A percentile compares a stretch with the other conserved stretches of the same genome.
Conservation (phyloP, 78 protist genomes). For the Tieghemostelium lacteum region DNA sequence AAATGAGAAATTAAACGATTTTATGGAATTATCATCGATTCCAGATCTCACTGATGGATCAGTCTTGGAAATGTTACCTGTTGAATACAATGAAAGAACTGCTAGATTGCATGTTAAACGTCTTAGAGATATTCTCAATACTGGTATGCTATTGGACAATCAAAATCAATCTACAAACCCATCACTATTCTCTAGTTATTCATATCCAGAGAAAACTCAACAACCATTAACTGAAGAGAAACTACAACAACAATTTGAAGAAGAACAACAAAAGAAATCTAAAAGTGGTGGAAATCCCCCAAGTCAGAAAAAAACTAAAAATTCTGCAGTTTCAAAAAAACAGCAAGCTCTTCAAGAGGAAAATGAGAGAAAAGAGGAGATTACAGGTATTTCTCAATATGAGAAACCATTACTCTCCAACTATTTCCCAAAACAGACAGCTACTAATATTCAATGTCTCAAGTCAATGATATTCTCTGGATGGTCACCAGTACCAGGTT, state of each 20-base stretch:
- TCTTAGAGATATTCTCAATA: slow-evolving; percentile 38
- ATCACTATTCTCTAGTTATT: slow-evolving; percentile 1
- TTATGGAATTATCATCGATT: slow-evolving; percentile 11
- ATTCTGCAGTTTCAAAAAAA: neutral
- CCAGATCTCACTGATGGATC: slow-evolving; percentile 18
- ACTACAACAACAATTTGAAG: neutral
- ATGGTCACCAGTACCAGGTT: slow-evolving; percentile 86
- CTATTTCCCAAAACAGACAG: slow-evolving; percentile 41
- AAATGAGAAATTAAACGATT: slow-evolving; percentile 42
- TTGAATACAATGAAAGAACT: slow-evolving; percentile 58
- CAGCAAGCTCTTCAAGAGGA: slow-evolving; percentile 3
- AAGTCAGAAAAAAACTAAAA: neutral
- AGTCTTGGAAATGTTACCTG: slow-evolving; percentile 40
- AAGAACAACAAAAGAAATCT: neutral
- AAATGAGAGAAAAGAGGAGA: slow-evolving; percentile 36
- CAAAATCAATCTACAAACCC: slow-evolving; percentile 15
- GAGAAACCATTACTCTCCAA: slow-evolving; percentile 17
- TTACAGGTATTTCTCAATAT: slow-evolving; percentile 9
- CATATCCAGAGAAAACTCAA: slow-evolving; percentile 44
- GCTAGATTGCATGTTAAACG: slow-evolving; percentile 73
- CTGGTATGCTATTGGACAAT: slow-evolving; percentile 7
- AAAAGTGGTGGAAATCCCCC: neutral
- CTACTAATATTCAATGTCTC: slow-evolving; percentile 30
- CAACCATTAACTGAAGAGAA: slow-evolving; percentile 7
- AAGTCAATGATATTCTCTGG: slow-evolving; percentile 65